Conservation (phyloP, 495 filamentous ascomycete species). For the Neurospora tetrasperma region DNA sequence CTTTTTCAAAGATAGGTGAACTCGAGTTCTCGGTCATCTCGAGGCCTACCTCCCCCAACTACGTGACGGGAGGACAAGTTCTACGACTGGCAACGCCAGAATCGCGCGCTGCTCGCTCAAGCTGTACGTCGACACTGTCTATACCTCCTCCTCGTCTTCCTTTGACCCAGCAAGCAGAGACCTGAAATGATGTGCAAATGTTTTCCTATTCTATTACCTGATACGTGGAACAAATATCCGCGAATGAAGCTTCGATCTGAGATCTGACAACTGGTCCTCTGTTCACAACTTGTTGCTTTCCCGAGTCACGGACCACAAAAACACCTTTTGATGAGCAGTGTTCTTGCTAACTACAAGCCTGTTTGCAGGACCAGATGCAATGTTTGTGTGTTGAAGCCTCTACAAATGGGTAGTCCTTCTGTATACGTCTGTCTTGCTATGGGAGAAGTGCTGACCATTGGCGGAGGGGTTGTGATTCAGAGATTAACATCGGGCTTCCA, state of each 20-base stretch:
- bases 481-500: background rate
- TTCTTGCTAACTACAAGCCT: slow-evolving; percentile 5
- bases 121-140: slow-evolving; percentile 58
- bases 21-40: background rate
- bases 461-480: background rate
- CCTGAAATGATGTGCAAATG: slow-evolving; percentile 66
- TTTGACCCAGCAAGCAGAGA: background rate
- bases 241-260: slow-evolving; percentile 55
- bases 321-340: background rate
- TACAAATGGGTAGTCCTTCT: background rate
- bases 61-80: slow-evolving; percentile 70
- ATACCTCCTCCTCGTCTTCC: background rate
- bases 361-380: background rate
- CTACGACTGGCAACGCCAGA: slow-evolving; percentile 94
- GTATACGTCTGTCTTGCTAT: background rate
- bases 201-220: slow-evolving; percentile 95
- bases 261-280: slow-evolving; percentile 44
- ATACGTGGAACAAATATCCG: slow-evolving; percentile 42
- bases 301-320: background rate
- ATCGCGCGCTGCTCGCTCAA: slow-evolving; percentile 79
- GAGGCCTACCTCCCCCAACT: slow-evolving; percentile 17
- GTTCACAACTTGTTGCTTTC: slow-evolving; percentile 1
- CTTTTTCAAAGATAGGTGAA: too few species aligned
- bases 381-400: background rate
- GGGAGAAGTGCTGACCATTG: background rate